These are phyloP conservation scores for Oxytropis ochrocephala DNA, from an alignment of 306 rosid species.

Conservation along the genomic window DNA sequence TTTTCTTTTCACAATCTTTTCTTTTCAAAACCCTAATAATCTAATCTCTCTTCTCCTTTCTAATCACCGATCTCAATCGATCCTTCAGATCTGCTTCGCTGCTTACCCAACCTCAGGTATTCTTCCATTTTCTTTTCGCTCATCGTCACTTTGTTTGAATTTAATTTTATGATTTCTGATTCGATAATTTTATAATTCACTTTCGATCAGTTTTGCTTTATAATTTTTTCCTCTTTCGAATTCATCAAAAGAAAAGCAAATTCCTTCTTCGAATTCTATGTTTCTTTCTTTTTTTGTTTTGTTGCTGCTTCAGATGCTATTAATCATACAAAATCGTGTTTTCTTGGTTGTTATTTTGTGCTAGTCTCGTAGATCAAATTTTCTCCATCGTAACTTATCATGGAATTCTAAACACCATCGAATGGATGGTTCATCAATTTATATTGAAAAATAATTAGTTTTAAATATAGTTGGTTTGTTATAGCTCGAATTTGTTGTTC, in stretches of 20 bases:
- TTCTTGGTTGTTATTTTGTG: neutral
- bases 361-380: neutral
- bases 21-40: conserved; percentile 37
- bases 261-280: neutral
- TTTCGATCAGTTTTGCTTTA: neutral
- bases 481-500: neutral
- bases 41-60: neutral
- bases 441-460: neutral
- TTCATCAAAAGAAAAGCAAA: neutral
- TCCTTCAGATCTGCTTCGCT: conserved; percentile 28
- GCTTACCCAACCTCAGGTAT: conserved; percentile 26
- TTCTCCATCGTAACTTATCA: neutral
- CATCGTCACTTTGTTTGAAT: neutral
- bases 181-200: neutral
- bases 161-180: neutral
- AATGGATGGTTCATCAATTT: neutral
- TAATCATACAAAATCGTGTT: neutral
- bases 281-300: neutral
- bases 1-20: neutral
- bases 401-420: neutral
- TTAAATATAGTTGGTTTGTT: neutral
- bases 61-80: conserved; percentile 13
- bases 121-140: neutral
- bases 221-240: neutral
- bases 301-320: neutral